Percentiles rank a stretch among this genome's conserved stretches.
Evolutionary conservation across 805 yeast genomes (phyloP).

Genomic region (Pichia californica): DNA sequence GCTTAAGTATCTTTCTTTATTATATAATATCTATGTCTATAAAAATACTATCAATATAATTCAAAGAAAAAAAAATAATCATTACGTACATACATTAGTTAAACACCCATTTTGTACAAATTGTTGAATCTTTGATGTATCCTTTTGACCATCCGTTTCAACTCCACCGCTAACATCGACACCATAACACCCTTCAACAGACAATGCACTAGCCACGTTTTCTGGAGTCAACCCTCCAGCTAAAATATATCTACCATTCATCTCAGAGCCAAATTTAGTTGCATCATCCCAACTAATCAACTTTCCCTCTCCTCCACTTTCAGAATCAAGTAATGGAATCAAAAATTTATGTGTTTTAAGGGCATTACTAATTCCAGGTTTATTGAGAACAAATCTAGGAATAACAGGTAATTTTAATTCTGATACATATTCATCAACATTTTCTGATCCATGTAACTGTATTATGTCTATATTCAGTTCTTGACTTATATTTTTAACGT

Average conservation of each 20-base stretch:
- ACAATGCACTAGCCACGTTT: conserved; percentile 54
- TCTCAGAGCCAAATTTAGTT: conserved; percentile 28
- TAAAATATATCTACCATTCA: conserved; percentile 43
- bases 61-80: no score
- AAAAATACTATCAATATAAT: not conserved
- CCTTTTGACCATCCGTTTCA: conserved; percentile 73
- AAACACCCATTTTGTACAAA: conserved; percentile 62
- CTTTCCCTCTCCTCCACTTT: conserved; percentile 87
- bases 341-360: conserved; percentile 33
- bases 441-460: conserved; percentile 81
- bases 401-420: conserved; percentile 51
- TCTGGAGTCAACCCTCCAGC: conserved; percentile 88
- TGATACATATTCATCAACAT: conserved; percentile 39
- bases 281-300: conserved; percentile 65
- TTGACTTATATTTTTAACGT: conserved; percentile 40
- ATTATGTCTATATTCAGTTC: conserved; percentile 62
- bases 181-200: conserved; percentile 61
- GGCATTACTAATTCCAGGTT: conserved; percentile 29
- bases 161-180: conserved; percentile 96
- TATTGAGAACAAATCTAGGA: conserved; percentile 62
- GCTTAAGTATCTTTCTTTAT: conserved; percentile 25
- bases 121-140: conserved; percentile 47
- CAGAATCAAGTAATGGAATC: conserved; percentile 74
- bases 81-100: no score
- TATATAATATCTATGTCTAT: not conserved